Evolutionary conservation across 2,329 filamentous ascomycete species (phyloP).

Genomic region (Alternaria postmessia): DNA sequence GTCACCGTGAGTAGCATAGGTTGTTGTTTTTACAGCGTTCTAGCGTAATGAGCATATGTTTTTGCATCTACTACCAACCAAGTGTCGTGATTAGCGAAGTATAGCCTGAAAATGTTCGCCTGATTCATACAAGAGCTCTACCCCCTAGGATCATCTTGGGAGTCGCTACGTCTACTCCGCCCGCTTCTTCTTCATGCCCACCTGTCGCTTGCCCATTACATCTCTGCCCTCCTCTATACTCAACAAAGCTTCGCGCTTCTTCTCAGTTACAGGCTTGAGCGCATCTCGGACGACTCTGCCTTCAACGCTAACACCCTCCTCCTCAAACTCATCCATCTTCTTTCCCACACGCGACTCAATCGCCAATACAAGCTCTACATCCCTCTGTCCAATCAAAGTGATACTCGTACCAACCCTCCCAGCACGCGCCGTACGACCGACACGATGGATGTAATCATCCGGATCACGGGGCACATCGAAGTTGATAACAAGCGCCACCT

Average conservation of each 20-base stretch:
- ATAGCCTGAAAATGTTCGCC: neutral
- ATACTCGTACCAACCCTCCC: conserved; percentile 83
- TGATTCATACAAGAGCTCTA: neutral
- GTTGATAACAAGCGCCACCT: conserved; percentile 89
- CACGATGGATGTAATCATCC: conserved; percentile 96
- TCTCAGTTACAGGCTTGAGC: conserved; percentile 90
- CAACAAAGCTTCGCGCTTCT: conserved; percentile 89
- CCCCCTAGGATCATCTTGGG: neutral
- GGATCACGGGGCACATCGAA: conserved; percentile 96
- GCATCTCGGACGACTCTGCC: conserved; percentile 83
- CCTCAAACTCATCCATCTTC: conserved; percentile 82
- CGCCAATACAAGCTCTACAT: conserved; percentile 87
- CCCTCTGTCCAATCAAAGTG: conserved; percentile 89
- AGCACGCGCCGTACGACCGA: conserved; percentile 93
- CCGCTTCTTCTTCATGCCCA: conserved; percentile 46
- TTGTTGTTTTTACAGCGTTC: conserved; percentile 5
- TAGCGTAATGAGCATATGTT: conserved; percentile 4
- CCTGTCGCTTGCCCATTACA: conserved; percentile 80
- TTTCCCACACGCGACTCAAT: conserved; percentile 85
- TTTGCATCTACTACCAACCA: neutral
- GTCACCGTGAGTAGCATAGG: neutral
- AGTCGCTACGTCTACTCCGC: conserved; percentile 9
- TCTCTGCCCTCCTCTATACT: conserved; percentile 93
- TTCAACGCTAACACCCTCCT: conserved; percentile 95
- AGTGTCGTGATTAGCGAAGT: neutral